Evolutionary conservation across 257 asterid genomes (phyloP).

Genomic region (Perilla frutescens): DNA sequence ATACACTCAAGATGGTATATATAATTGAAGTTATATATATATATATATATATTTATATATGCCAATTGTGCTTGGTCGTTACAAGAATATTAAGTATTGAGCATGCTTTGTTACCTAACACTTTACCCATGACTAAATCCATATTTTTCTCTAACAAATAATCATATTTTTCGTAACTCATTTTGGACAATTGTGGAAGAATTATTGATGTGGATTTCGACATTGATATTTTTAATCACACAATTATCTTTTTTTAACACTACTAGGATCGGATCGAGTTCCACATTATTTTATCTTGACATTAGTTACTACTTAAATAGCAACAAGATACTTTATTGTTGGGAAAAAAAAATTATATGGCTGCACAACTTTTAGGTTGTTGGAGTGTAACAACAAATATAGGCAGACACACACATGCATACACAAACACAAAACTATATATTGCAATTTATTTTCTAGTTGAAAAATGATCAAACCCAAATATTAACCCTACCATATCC

Average conservation of each 20-base stretch:
- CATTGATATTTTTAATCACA: background rate
- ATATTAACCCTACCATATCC: too few relatives aligned
- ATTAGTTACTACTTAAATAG: too few relatives aligned
- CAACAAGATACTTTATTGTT: too few relatives aligned
- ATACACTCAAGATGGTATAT: background rate
- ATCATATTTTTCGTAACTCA: background rate
- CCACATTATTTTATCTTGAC: background rate
- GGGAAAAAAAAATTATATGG: too few relatives aligned
- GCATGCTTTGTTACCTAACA: slow-evolving; percentile 1
- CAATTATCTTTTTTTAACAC: background rate
- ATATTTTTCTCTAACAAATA: background rate
- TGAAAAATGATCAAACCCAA: too few relatives aligned
- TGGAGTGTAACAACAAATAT: too few relatives aligned
- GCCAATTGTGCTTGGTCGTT: background rate
- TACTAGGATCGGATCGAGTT: background rate
- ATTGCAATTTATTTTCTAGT: too few relatives aligned
- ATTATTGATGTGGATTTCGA: background rate
- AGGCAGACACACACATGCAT: too few relatives aligned
- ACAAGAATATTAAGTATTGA: background rate
- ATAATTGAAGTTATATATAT: background rate
- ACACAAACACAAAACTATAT: too few relatives aligned
- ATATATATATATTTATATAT: background rate
- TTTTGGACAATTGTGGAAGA: background rate
- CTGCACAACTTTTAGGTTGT: too few relatives aligned
- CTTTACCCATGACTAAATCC: background rate